Evolutionary conservation across 441 rosid genomes (phyloP), one percentile per base, ranked within the genome.

Genomic region (Mallotus repandus): DNA sequence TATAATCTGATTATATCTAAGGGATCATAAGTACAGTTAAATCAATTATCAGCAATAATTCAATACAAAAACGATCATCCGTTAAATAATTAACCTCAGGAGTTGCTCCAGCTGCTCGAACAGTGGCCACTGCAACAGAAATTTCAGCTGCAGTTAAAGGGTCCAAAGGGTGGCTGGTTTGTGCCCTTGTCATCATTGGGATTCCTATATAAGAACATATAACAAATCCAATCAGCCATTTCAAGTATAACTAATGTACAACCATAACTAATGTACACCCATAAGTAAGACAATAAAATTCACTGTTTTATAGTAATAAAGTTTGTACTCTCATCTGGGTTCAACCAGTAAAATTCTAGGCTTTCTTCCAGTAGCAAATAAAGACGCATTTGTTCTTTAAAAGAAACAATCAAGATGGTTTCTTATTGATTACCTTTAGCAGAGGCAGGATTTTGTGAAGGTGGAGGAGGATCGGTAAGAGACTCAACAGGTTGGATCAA

Each of bases 81-180:
- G 29, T 25, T 25, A 25, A 29, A 2, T n/a, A 71, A 59, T 22
- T 71, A 76, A 73, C 98, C 98, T 93, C 97, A 70, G 96, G 94
- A 73, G 92, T 93, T 59, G 91, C 84, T 76, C 95, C 97, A 77
- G 98, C 95, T 0, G 92, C 92, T 22, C 98, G 82, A 73, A 93
- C 95, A 70, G 97, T 91, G 0, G 94, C 96, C 72, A 93, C 97
- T 0, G 97, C 97, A 75, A 89, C 97, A 62, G 91, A 84, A 62
- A 93, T 91, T 73, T 93, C 97, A 53, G 97, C 95, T 16, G 89
- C 89, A 61, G 88, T 85, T 60, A 93, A 81, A 64, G 98, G 97
- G 66, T 93, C 97, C 84, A 93, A 76, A 14, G 98, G 97, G 70
- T 93, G 98, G 69, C 91, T 78, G 10, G 89, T 87, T 74, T 93